phyloP scores from a whole-genome alignment of 129 eudicot genomes.

The Arctium lappa region DNA sequence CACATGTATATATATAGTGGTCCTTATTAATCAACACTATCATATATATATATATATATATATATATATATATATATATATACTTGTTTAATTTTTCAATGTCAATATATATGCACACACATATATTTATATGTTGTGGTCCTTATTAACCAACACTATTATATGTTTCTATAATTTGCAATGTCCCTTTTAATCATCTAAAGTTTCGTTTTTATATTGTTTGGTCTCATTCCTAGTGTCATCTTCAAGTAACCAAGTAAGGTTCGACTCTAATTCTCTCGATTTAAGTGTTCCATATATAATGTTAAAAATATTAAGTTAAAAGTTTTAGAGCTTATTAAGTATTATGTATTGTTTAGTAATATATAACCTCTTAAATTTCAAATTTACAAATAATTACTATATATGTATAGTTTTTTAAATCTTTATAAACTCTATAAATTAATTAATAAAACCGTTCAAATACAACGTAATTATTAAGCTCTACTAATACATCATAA shows the following conservation, averaged over 20 bases:
- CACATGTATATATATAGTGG: neutral
- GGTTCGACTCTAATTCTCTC: neutral
- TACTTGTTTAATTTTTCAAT: too few species aligned
- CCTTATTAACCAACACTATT: conserved; percentile 19
- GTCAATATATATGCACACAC: too few species aligned
- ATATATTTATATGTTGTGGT: neutral
- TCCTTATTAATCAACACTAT: neutral
- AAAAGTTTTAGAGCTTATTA: too few species aligned
- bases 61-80: neutral
- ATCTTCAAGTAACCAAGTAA: conserved; percentile 24
- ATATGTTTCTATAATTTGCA: neutral
- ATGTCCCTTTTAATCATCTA: conserved; percentile 22
- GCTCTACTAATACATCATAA: too few species aligned
- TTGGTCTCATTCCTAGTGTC: conserved; percentile 27
- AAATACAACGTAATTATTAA: too few species aligned
- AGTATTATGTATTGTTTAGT: too few species aligned
- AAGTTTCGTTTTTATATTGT: conserved; percentile 23
- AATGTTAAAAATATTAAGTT: too few species aligned
- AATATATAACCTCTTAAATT: too few species aligned
- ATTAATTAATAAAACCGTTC: too few species aligned
- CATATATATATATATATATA: neutral
- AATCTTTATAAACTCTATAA: too few species aligned
- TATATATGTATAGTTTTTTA: too few species aligned
- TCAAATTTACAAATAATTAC: too few species aligned
- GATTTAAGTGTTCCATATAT: neutral